Base-by-base conservation (phyloP, 176 grass and related monocot genomes). In the Phoenix roebelenii region DNA sequence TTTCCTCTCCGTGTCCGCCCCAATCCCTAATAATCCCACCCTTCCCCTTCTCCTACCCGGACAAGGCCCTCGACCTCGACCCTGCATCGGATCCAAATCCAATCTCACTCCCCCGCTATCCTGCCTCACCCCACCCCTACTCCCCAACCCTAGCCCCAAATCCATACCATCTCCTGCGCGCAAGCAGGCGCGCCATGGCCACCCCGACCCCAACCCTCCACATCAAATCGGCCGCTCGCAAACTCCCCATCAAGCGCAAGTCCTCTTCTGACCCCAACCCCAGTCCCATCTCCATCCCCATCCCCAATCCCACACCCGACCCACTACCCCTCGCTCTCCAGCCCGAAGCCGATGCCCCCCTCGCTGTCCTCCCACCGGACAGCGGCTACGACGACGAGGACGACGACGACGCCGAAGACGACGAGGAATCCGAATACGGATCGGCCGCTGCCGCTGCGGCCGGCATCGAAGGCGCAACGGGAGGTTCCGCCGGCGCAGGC, bases 181-280 rank as follows among this genome's bases (percentile, higher is more conserved):
- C 35, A 66, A 68, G 76, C 68, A 74, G 74, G 60, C 63, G 62
- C 74, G 67, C 83, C 84, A 82, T 82, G 84, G 78, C 84, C 60
- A 67, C 83, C 79, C 76, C 61, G 60, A 66, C 73, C 73, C 66
- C 58, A 70, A 54, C 32, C 77, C 67, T 77, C 55, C 85, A 61
- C 81, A 82, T 59, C 81, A 56, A 75, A 55, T 52, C 79, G 77
- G 5, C 51, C 49, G 74, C 87, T 22, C 78, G 87, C 49, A 98
- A 98, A 66, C 93, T 98, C 67, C 93, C 93, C 74, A 73, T 98
- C 84, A 98, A 98, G 93, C 93, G 87, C 78, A 89, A 89, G 74
- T 15, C 24, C 12, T 75, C 63, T 29, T 66, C 71, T 18, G 19
- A 71, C 7, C 62, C 73, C 52, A 65, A 75, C 16, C 58, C 82